Conservation (phyloP, 495 filamentous ascomycete genomes). For the Lepraria neglecta region DNA sequence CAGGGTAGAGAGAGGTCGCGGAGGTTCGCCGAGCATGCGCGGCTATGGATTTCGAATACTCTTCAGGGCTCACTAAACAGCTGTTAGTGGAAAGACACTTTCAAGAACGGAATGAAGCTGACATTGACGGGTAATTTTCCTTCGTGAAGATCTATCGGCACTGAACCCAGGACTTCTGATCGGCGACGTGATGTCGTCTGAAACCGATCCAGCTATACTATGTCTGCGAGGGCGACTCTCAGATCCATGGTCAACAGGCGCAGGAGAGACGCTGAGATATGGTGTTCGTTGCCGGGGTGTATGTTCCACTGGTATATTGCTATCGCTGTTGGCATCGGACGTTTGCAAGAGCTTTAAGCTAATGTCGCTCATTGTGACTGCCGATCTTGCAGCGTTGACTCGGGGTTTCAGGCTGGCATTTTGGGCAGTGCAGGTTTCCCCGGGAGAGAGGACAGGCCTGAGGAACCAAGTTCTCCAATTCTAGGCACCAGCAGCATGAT, state of each 20-base stretch:
- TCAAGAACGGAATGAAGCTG: not conserved
- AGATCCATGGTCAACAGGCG: not conserved
- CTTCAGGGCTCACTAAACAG: conserved; percentile 3
- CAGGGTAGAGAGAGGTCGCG: not conserved
- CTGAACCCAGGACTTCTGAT: not conserved
- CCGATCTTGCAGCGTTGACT: not conserved
- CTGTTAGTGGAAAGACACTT: not conserved
- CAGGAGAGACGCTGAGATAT: not conserved
- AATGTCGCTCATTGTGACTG: not conserved
- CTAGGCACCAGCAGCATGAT: not conserved
- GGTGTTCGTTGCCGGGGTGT: not conserved
- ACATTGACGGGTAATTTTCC: not conserved
- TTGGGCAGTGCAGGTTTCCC: not conserved
- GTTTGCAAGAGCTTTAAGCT: not conserved
- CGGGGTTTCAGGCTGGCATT: not conserved
- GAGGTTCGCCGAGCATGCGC: not conserved
- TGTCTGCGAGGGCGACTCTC: not conserved
- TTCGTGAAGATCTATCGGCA: not conserved
- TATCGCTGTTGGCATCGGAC: not conserved
- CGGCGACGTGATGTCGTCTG: not conserved
- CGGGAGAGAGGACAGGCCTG: not conserved
- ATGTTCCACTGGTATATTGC: not conserved
- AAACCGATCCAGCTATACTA: not conserved
- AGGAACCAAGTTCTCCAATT: not conserved
- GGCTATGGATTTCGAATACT: not conserved